These are phyloP conservation scores for Candida corydali DNA, from an alignment of 805 yeast species.

Conservation along the genomic window DNA sequence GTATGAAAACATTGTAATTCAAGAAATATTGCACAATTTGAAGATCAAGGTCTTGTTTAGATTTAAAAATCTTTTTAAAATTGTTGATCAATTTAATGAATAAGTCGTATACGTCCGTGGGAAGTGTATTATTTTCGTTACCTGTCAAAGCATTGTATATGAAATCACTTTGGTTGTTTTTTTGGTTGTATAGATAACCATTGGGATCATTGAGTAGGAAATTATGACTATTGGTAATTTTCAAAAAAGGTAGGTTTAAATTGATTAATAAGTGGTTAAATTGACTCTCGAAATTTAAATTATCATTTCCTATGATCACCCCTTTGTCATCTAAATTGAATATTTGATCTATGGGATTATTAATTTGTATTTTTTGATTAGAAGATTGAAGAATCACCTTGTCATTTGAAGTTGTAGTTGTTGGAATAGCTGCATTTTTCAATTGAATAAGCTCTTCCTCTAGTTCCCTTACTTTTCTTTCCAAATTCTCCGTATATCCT, in stretches of 20 bases:
- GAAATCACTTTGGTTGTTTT: conserved; percentile 32
- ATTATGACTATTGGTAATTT: conserved; percentile 42
- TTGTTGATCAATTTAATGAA: conserved; percentile 42
- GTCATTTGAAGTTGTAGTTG: conserved; percentile 9
- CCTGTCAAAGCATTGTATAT: conserved; percentile 39
- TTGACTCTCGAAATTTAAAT: conserved; percentile 42
- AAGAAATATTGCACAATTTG: conserved; percentile 47
- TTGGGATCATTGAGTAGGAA: conserved; percentile 38
- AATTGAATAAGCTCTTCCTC: conserved; percentile 50
- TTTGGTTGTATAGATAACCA: conserved; percentile 38
- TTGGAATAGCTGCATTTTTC: conserved; percentile 7
- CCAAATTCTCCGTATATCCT: conserved; percentile 76
- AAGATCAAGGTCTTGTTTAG: conserved; percentile 40
- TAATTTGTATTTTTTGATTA: conserved; percentile 19
- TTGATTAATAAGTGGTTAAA: conserved; percentile 41
- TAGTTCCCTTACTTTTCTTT: conserved; percentile 53
- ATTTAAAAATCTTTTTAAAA: conserved; percentile 35
- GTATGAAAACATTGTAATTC: conserved; percentile 50
- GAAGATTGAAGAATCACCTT: conserved; percentile 12
- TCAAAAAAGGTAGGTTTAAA: conserved; percentile 39
- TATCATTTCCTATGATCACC: conserved; percentile 42
- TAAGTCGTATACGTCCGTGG: conserved; percentile 39
- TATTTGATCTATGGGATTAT: conserved; percentile 43
- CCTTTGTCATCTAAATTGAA: conserved; percentile 42
- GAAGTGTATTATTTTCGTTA: conserved; percentile 20